Conservation (phyloP, 495 filamentous ascomycete species). For the Talaromyces adpressus region DNA sequence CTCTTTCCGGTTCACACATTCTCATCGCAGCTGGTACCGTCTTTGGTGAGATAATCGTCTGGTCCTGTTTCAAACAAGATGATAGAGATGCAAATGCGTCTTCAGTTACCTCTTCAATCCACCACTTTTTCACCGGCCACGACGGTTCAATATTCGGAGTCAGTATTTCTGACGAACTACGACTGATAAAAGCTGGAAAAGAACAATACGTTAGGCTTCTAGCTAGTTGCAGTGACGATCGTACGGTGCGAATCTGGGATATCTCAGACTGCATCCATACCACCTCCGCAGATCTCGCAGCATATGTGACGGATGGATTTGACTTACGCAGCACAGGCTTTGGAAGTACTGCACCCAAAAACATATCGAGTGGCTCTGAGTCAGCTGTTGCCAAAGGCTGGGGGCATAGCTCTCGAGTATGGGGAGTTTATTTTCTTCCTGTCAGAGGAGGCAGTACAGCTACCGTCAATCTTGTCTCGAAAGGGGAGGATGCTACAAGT, state of each 20-base stretch:
- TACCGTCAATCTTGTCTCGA: conserved; percentile 52
- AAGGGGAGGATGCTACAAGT: conserved; percentile 71
- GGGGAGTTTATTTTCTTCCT: conserved; percentile 65
- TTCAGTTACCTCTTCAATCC: conserved; percentile 29
- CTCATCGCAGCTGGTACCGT: conserved; percentile 84
- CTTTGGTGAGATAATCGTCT: conserved; percentile 88
- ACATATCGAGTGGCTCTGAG: conserved; percentile 22
- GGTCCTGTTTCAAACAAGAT: conserved; percentile 52
- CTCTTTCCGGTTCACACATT: conserved; percentile 47
- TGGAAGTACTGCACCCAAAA: conserved; percentile 16
- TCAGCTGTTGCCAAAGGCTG: conserved; percentile 57
- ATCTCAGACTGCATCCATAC: conserved; percentile 46
- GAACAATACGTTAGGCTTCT: conserved; percentile 48
- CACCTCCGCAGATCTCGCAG: conserved; percentile 24
- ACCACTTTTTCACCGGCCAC: conserved; percentile 77
- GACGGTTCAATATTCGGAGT: conserved; percentile 93
- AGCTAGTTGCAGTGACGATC: conserved; percentile 91
- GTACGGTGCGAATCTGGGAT: conserved; percentile 87
- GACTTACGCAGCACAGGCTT: conserved; percentile 39
- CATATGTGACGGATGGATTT: conserved; percentile 37
- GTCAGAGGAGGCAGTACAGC: conserved; percentile 11
- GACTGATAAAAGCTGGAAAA: conserved; percentile 18
- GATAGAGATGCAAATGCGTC: not conserved
- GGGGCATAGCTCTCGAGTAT: conserved; percentile 86
- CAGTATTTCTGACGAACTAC: conserved; percentile 58